A percentile compares a stretch with the other conserved stretches of the same genome.
Conservation (phyloP, 768 basidiomycete genomes). For the Trametes maxima region DNA sequence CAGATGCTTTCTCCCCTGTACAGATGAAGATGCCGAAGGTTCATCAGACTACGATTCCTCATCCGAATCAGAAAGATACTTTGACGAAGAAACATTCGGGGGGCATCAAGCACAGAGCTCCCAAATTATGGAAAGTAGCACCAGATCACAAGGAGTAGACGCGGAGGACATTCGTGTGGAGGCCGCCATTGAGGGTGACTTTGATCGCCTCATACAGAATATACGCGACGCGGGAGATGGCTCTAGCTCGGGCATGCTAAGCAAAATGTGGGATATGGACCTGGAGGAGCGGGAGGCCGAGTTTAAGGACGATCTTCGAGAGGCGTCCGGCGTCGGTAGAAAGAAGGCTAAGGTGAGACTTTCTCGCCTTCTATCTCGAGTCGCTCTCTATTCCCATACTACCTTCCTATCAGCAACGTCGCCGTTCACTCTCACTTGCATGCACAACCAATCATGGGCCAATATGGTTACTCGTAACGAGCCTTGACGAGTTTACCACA, state of each 20-base stretch:
- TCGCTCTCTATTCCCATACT: slow-evolving; percentile 26
- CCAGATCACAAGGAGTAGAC: not conserved
- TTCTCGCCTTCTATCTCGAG: too few species aligned
- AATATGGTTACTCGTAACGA: too few species aligned
- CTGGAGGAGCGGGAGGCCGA: slow-evolving; percentile 68
- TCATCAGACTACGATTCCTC: slow-evolving; percentile 9
- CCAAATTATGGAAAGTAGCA: not conserved
- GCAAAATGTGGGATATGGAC: slow-evolving; percentile 74
- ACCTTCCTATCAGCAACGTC: not conserved
- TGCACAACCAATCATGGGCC: too few species aligned
- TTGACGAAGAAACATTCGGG: not conserved
- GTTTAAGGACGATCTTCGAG: slow-evolving; percentile 74
- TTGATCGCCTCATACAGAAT: slow-evolving; percentile 65
- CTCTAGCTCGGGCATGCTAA: slow-evolving; percentile 48
- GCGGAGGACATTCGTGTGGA: slow-evolving; percentile 28
- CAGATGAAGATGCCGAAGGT: slow-evolving; percentile 18
- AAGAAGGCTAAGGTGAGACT: slow-evolving; percentile 48
- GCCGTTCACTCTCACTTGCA: too few species aligned
- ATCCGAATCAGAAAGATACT: slow-evolving; percentile 7
- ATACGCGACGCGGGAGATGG: slow-evolving; percentile 57
- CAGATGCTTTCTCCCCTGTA: not conserved
- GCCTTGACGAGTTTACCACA: too few species aligned
- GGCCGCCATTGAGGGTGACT: slow-evolving; percentile 55
- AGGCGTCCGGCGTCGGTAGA: slow-evolving; percentile 72
- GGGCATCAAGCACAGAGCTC: not conserved